Conservation (phyloP, 148 eudicot species). For the Vaccinium corymbosum region DNA sequence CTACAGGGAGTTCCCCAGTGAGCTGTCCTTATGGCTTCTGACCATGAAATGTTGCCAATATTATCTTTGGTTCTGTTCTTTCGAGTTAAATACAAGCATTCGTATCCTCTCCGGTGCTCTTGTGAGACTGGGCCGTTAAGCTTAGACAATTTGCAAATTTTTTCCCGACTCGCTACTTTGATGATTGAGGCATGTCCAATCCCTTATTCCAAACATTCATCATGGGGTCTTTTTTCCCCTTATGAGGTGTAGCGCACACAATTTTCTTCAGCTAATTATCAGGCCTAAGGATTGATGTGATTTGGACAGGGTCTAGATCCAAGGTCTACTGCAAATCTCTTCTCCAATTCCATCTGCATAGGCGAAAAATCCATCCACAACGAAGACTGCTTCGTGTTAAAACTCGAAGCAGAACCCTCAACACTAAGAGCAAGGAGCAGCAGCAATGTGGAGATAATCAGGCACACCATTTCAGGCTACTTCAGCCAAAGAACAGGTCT, state of each 20-base stretch:
- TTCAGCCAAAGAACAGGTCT: slow-evolving; percentile 93
- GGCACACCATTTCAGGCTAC: slow-evolving; percentile 86
- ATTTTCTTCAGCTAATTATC: too few species aligned
- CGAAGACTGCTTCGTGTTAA: slow-evolving; percentile 81
- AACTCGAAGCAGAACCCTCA: slow-evolving; percentile 64
- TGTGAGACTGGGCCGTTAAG: too few species aligned
- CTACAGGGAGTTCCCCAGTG: neutral
- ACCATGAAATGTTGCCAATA: neutral
- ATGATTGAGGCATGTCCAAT: too few species aligned
- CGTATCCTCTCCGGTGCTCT: neutral
- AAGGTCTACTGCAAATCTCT: slow-evolving; percentile 70
- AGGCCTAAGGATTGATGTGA: too few species aligned
- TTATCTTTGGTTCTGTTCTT: neutral
- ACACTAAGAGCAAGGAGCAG: slow-evolving; percentile 71
- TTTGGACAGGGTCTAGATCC: slow-evolving; percentile 83
- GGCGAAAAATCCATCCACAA: slow-evolving; percentile 66
- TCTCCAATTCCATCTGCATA: slow-evolving; percentile 66
- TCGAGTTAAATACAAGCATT: neutral
- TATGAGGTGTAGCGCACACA: too few species aligned
- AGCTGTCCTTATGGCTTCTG: neutral
- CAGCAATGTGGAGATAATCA: slow-evolving; percentile 68
- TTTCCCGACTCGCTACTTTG: neutral
- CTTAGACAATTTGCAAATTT: too few species aligned
- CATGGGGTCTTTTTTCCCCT: neutral
- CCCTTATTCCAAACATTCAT: neutral